Evolutionary conservation across 257 asterid genomes (phyloP).

Genomic region (Coffea eugenioides): DNA sequence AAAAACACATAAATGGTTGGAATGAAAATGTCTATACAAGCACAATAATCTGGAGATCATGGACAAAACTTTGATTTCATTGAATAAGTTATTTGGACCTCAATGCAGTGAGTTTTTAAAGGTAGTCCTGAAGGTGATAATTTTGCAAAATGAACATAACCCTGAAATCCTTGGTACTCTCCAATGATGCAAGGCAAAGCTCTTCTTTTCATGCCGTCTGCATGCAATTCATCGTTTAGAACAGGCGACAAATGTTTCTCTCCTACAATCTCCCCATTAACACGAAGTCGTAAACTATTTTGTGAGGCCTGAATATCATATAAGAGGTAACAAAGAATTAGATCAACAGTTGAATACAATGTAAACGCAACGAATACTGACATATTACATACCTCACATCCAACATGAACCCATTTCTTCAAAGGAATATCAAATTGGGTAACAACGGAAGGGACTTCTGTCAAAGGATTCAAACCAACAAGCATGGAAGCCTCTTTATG

Average conservation of each 20-base stretch:
- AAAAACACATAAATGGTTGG: background rate
- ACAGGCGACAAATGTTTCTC: constrained; percentile 51
- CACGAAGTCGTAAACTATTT: constrained; percentile 50
- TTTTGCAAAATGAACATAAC: constrained; percentile 53
- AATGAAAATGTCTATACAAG: background rate
- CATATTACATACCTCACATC: constrained; percentile 65
- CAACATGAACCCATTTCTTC: constrained; percentile 86
- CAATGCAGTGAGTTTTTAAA: constrained; percentile 42
- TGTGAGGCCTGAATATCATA: constrained; percentile 49
- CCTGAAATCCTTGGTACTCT: constrained; percentile 40
- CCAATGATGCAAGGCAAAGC: constrained; percentile 49
- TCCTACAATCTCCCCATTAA: constrained; percentile 65
- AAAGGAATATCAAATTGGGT: constrained; percentile 50
- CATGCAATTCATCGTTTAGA: constrained; percentile 28
- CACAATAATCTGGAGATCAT: background rate
- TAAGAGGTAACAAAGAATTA: constrained; percentile 9
- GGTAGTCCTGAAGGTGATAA: constrained; percentile 34
- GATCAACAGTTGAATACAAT: constrained; percentile 2
- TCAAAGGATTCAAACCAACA: constrained; percentile 31
- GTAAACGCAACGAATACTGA: background rate
- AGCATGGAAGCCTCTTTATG: constrained; percentile 49
- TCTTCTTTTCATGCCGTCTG: constrained; percentile 35
- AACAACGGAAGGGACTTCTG: constrained; percentile 38
- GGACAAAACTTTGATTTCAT: background rate
- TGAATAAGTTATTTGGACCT: constrained; percentile 37